Base-by-base conservation (phyloP, 768 basidiomycete genomes). In the Boletus vinaceobasis region DNA sequence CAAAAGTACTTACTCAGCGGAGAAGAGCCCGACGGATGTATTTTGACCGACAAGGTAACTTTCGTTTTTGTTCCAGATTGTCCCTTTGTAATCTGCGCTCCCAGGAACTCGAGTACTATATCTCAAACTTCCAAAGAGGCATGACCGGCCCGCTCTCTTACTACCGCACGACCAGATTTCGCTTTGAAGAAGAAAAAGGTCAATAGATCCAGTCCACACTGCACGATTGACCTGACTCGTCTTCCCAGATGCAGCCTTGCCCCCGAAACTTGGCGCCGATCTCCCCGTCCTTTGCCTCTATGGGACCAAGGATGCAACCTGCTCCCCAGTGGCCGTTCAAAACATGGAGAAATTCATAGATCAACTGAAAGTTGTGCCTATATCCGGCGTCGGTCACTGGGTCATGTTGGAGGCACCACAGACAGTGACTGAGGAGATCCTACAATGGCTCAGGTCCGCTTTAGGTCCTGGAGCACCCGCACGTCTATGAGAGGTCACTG, bases 81-180 rank as follows among this genome's bases (percentile, higher is more conserved):
- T 32, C 36, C 13, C 7, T 19, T 31, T 49, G 43, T 65, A 14
- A 61, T 50, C 23, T 10, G 52, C n/a, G 46, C 19, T 54, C 43
- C 7, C 60, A 87, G 85, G 87, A 89, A 62, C 68, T 81, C 17
- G 65, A 77, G 21, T 79, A 79, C 56, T 84, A 87, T 60, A 23
- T 75, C 15, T 65, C 74, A 5, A 70, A 78, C 52, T 76, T 82
- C 19, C 58, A 69, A 26, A 73, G 79, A 17, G 73, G 73, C 23
- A 83, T 92, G 82, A 74, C 76, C 19, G 88, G 87, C 2, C 87
- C 89, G 4, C 68, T 90, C n/a, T 87, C 86, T 53, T 92, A 88
- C 65, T 91, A 90, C 59, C 80, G 88, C 32, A 89, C 86, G 2
- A 67, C 73, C 13, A 75, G 76, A 55, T 55, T 74, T 55, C 79